Conservation (phyloP, 331 rosid genomes). For the Cydonia oblonga region DNA sequence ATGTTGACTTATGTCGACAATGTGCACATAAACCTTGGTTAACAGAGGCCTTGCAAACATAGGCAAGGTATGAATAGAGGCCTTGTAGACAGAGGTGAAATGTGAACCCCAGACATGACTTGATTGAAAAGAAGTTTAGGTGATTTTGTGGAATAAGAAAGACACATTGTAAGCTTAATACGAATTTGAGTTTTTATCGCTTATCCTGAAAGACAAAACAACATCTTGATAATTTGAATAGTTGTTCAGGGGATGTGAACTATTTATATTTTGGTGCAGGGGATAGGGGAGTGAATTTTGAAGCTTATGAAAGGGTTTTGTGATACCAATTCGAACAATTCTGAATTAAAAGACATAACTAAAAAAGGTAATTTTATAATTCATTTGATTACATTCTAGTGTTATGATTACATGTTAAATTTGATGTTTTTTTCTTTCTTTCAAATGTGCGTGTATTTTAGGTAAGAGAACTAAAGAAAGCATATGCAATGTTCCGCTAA, state of each 20-base stretch:
- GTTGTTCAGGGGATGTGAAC: background rate
- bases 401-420: background rate
- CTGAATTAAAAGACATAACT: conserved; percentile 46
- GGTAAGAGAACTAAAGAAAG: conserved; percentile 49
- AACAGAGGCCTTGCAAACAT: background rate
- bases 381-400: background rate
- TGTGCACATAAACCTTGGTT: conserved; percentile 48
- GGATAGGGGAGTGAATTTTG: conserved; percentile 96
- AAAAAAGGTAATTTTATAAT: conserved; percentile 32
- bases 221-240: background rate
- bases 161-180: background rate
- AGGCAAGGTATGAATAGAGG: no score
- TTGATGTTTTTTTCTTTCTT: background rate
- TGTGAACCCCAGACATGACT: no score
- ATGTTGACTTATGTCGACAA: conserved; percentile 46
- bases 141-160: background rate
- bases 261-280: conserved; percentile 28
- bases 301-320: conserved; percentile 70
- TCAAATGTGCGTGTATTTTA: conserved; percentile 7
- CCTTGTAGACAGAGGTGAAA: no score
- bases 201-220: background rate
- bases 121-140: background rate
- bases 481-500: conserved; percentile 67
- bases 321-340: conserved; percentile 32
- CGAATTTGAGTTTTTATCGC: background rate